Evolutionary conservation across 495 filamentous ascomycete species (phyloP).

Genomic region (Aspergillus bridgeri): DNA sequence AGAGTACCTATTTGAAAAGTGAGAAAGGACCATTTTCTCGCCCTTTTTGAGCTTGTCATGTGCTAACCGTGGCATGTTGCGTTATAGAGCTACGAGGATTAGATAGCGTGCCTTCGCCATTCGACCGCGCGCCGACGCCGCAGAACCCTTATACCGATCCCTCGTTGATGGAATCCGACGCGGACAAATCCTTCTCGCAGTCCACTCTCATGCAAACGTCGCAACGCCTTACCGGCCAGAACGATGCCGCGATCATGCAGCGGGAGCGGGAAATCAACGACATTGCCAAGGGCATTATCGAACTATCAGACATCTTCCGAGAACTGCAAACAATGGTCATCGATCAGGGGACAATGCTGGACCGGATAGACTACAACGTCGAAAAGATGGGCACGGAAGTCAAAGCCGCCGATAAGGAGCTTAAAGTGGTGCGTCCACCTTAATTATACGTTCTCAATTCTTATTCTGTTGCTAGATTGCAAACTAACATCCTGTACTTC

Average conservation of each 20-base stretch:
- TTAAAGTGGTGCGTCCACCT: constrained; percentile 62
- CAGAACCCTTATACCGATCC: constrained; percentile 70
- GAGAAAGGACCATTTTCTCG: constrained; percentile 18
- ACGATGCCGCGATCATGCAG: constrained; percentile 83
- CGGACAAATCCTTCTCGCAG: constrained; percentile 89
- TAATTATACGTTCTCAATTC: not conserved
- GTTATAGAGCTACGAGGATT: constrained; percentile 77
- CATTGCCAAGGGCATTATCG: constrained; percentile 96
- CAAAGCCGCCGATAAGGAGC: constrained; percentile 86
- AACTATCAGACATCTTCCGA: constrained; percentile 92
- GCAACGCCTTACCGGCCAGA: constrained; percentile 65
- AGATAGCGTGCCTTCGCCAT: constrained; percentile 58
- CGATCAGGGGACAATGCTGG: constrained; percentile 96
- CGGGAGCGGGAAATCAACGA: constrained; percentile 97
- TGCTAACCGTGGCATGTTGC: constrained; percentile 12
- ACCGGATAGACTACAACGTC: constrained; percentile 97
- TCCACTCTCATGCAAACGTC: constrained; percentile 74
- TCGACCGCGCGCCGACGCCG: constrained; percentile 64
- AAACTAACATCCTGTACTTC: not conserved
- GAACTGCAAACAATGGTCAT: constrained; percentile 96
- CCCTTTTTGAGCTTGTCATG: not conserved
- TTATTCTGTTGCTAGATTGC: not conserved
- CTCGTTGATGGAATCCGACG: constrained; percentile 82
- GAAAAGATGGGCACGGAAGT: constrained; percentile 88
- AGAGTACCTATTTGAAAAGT: constrained; percentile 96